These are phyloP conservation scores for Fusarium pseudoanthophilum DNA, from an alignment of 2,329 filamentous ascomycete species.

Conservation along the genomic window DNA sequence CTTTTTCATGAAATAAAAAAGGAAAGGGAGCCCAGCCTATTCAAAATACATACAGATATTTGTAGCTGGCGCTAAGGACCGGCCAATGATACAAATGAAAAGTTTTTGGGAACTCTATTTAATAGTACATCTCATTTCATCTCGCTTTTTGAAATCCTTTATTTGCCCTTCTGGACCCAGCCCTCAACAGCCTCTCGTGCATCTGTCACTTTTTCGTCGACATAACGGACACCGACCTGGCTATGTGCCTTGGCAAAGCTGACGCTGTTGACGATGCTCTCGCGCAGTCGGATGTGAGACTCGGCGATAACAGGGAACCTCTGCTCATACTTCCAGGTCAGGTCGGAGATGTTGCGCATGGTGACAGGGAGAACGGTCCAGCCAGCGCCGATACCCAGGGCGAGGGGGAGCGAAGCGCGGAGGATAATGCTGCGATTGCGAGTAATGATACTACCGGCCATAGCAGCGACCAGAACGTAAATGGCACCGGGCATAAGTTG, in stretches of 20 bases:
- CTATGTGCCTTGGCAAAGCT: constrained; percentile 80
- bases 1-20: background rate
- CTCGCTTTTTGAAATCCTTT: constrained; percentile 46
- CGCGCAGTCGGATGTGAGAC: constrained; percentile 77
- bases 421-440: constrained; percentile 88
- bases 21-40: constrained; percentile 4
- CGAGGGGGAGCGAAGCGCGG: constrained; percentile 78
- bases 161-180: constrained; percentile 93
- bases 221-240: constrained; percentile 74
- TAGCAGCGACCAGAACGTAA: constrained; percentile 92
- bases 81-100: constrained; percentile 48
- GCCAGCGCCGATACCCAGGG: constrained; percentile 83
- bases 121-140: constrained; percentile 53
- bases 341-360: constrained; percentile 85
- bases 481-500: constrained; percentile 87
- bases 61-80: constrained; percentile 23
- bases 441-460: constrained; percentile 92
- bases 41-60: constrained; percentile 36
- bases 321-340: constrained; percentile 94
- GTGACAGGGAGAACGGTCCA: constrained; percentile 89
- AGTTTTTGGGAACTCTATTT: constrained; percentile 49
- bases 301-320: constrained; percentile 84
- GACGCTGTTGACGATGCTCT: constrained; percentile 75
- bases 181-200: constrained; percentile 82
- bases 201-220: constrained; percentile 83